These are phyloP conservation scores for Deinandra increscens DNA, from an alignment of 129 eudicot species.

Conservation along the genomic window DNA sequence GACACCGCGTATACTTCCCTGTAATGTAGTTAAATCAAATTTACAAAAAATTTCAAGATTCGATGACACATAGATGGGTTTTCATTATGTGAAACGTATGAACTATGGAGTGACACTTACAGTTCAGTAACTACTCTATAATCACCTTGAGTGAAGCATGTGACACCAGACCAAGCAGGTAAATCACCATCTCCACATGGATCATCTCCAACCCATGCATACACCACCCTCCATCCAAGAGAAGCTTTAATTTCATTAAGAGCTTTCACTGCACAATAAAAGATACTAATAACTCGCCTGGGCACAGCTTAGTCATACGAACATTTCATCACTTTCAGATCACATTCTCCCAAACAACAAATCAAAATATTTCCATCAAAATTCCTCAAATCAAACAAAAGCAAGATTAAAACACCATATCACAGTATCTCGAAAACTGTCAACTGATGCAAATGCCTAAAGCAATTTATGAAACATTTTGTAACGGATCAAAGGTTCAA, in stretches of 20 bases:
- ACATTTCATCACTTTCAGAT: slow-evolving; percentile 14
- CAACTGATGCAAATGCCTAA: not conserved
- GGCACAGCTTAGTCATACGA: not conserved
- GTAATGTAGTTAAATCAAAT: slow-evolving; percentile 12
- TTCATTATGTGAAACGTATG: slow-evolving; percentile 1
- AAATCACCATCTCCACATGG: slow-evolving; percentile 98
- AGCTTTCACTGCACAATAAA: slow-evolving; percentile 69
- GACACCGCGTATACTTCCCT: slow-evolving; percentile 99
- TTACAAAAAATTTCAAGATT: not conserved
- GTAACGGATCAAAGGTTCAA: slow-evolving; percentile 10
- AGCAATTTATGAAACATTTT: not conserved
- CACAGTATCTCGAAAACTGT: not conserved
- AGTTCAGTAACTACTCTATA: slow-evolving; percentile 89
- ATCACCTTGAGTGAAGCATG: slow-evolving; percentile 80
- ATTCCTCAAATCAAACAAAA: slow-evolving; percentile 3
- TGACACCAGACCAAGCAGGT: slow-evolving; percentile 99
- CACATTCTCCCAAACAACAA: not conserved
- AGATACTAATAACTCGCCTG: not conserved
- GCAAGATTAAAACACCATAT: not conserved
- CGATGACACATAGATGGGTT: not conserved
- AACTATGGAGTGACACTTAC: slow-evolving; percentile 40
- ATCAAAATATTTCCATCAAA: not conserved
- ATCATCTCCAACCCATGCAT: slow-evolving; percentile 98
- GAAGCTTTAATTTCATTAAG: slow-evolving; percentile 93
- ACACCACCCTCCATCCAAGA: slow-evolving; percentile 98